A percentile compares a stretch with the other conserved stretches of the same genome.
phyloP scores from a whole-genome alignment of 2,329 filamentous ascomycete genomes.

The Colletotrichum graminicola region DNA sequence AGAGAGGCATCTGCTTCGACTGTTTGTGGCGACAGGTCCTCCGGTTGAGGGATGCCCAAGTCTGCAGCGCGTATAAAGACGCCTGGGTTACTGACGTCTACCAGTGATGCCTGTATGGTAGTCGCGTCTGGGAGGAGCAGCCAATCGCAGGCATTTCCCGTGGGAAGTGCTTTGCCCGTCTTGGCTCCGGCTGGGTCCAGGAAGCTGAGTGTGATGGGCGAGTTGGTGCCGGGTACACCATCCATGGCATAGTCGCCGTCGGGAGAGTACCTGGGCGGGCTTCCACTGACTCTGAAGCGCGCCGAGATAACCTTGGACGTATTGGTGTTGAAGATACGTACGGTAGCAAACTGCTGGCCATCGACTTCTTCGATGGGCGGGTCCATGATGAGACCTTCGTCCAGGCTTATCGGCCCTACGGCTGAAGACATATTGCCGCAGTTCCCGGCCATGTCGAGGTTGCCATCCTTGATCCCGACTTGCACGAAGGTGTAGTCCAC shows the following conservation, averaged over 20 bases:
- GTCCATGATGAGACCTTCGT: conserved; percentile 58
- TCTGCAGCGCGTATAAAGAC: conserved; percentile 54
- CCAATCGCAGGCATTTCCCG: conserved; percentile 51
- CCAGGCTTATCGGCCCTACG: conserved; percentile 69
- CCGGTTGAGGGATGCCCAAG: conserved; percentile 45
- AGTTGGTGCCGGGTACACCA: conserved; percentile 54
- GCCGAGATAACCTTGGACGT: conserved; percentile 51
- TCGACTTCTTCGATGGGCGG: conserved; percentile 21
- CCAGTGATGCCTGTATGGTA: conserved; percentile 51
- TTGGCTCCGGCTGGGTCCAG: conserved; percentile 55
- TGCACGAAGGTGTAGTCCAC: conserved; percentile 73
- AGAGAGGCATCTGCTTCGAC: conserved; percentile 51
- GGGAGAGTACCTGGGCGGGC: conserved; percentile 46
- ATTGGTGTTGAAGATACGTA: conserved; percentile 51
- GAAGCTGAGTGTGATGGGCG: conserved; percentile 54
- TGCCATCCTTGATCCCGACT: conserved; percentile 65
- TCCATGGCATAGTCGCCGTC: conserved; percentile 54
- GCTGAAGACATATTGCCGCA: conserved; percentile 72
- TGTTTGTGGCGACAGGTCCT: conserved; percentile 44
- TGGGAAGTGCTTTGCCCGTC: conserved; percentile 56
- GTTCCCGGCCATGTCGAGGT: conserved; percentile 69
- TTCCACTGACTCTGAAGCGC: conserved; percentile 51
- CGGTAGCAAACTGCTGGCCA: conserved; percentile 33
- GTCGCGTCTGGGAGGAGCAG: conserved; percentile 48
- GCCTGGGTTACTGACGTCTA: conserved; percentile 58